Conservation (phyloP, 2,329 filamentous ascomycete species). For the Parascedosporium putredinis region DNA sequence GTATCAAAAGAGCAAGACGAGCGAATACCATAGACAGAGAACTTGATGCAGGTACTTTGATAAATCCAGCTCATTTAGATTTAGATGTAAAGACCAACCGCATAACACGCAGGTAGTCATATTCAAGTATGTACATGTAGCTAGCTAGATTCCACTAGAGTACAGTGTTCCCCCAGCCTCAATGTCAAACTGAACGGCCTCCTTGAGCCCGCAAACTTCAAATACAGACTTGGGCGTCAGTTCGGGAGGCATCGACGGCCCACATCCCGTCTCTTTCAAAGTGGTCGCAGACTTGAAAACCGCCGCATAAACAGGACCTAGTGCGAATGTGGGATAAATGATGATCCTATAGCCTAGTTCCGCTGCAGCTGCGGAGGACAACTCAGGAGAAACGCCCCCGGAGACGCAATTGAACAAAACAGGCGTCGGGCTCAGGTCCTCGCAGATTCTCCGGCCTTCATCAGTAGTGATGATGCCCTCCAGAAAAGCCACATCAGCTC, state of each 20-base stretch:
- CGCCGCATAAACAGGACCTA: constrained; percentile 35
- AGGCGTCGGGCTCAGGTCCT: constrained; percentile 36
- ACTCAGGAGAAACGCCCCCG: constrained; percentile 42
- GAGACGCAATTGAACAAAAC: constrained; percentile 49
- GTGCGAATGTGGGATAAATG: constrained; percentile 42
- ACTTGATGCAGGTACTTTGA: too few species aligned
- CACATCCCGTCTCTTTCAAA: background rate
- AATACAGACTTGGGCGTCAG: background rate
- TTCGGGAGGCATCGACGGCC: background rate
- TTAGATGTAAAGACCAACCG: too few species aligned
- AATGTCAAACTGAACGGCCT: background rate
- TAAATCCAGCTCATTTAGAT: too few species aligned
- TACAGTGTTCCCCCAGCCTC: background rate
- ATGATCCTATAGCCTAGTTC: constrained; percentile 48
- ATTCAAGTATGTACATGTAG: too few species aligned
- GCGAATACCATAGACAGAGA: too few species aligned
- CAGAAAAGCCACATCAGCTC: constrained; percentile 50
- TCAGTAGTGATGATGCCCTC: constrained; percentile 45
- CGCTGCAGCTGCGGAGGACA: constrained; percentile 39
- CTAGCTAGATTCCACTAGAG: background rate
- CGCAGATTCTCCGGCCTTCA: constrained; percentile 34
- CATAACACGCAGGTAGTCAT: too few species aligned
- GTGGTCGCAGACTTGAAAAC: constrained; percentile 15
- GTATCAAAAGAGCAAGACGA: too few species aligned
- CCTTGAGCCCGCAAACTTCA: background rate